Evolutionary conservation across 148 eudicot genomes (phyloP).

Genomic region (Limonium bicolor): DNA sequence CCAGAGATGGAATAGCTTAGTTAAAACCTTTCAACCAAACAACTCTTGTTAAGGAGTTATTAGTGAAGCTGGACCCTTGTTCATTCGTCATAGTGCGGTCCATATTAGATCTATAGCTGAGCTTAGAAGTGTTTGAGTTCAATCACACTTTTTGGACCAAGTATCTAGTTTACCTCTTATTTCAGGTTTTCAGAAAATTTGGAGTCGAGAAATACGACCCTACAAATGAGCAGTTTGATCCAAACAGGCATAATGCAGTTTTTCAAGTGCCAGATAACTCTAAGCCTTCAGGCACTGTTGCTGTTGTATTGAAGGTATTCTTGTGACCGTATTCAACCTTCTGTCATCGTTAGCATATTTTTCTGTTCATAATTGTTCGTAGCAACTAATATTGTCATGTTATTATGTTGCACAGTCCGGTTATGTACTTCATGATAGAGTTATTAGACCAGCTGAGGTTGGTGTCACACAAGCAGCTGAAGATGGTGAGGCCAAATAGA

Average conservation of each 20-base stretch:
- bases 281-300: conserved; percentile 68
- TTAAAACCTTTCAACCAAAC: no score
- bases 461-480: conserved; percentile 57
- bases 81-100: no score
- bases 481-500: conserved; percentile 18
- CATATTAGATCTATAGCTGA: no score
- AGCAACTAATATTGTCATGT: no score
- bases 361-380: no score
- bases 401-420: conserved; percentile 69
- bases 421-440: conserved; percentile 60
- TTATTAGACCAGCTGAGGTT: conserved; percentile 93
- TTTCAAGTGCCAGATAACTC: conserved; percentile 89
- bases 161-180: conserved; percentile 5
- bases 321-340: no score
- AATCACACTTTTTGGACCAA: no score
- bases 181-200: conserved; percentile 63
- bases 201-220: conserved; percentile 80
- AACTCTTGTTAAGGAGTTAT: no score
- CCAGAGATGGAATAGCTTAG: no score
- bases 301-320: conserved; percentile 85
- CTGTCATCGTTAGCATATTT: no score
- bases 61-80: no score
- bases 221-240: conserved; percentile 76
- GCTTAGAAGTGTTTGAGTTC: no score
- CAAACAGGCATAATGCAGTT: conserved; percentile 77